Conservation (phyloP, 768 basidiomycete species). For the Pleurotus platypus region DNA sequence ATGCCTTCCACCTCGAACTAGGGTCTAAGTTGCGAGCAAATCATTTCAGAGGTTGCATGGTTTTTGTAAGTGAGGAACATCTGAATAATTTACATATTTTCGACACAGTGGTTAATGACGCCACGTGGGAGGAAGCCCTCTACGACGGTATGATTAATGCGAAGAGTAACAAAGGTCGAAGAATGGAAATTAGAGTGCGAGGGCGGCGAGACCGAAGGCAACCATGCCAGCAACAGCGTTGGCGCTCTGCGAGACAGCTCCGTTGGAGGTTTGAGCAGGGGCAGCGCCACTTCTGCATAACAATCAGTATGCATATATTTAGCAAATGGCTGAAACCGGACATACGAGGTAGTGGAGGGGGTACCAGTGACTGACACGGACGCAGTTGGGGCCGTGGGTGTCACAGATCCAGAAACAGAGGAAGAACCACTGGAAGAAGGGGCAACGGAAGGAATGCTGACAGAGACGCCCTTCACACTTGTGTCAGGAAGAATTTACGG, state of each 20-base stretch:
- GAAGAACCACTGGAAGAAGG: not conserved
- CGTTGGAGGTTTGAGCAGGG: not conserved
- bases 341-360: not conserved
- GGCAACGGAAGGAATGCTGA: not conserved
- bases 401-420: not conserved
- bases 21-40: no score
- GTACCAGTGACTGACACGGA: not conserved
- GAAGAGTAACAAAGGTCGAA: no score
- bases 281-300: no score
- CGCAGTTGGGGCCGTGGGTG: not conserved
- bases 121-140: no score
- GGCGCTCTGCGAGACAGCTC: not conserved
- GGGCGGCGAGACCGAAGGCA: constrained; percentile 4
- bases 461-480: constrained; percentile 1
- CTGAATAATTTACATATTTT: no score
- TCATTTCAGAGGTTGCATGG: no score
- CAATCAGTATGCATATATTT: no score
- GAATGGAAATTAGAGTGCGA: not conserved
- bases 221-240: constrained; percentile 5
- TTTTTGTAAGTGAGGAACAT: no score
- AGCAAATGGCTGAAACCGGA: no score
- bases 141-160: no score
- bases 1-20: no score
- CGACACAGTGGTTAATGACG: no score
- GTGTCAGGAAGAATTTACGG: not conserved